phyloP scores from a whole-genome alignment of 148 eudicot genomes.

The Camellia granthamiana region DNA sequence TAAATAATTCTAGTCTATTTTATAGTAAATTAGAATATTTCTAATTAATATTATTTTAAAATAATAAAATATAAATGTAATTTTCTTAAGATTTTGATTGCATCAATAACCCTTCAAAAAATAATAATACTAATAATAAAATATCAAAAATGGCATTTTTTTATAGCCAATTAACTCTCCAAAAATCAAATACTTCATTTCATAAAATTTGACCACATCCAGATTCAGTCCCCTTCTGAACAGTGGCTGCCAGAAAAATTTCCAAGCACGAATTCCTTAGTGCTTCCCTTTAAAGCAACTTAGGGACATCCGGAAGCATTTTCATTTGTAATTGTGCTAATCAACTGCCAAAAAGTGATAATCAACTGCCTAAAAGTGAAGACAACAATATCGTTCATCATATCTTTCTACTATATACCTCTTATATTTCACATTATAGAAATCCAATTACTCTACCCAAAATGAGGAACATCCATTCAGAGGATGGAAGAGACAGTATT shows the following conservation, averaged over 20 bases:
- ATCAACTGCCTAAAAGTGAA: background rate
- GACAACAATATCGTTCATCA: background rate
- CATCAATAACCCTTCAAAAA: background rate
- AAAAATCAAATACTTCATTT: background rate
- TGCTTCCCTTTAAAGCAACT: background rate
- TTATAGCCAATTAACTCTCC: too few species aligned
- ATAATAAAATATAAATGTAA: too few species aligned
- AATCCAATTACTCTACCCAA: background rate
- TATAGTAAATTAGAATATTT: too few species aligned
- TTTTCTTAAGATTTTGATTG: too few species aligned
- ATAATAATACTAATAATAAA: too few species aligned
- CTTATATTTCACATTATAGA: background rate
- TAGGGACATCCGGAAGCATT: background rate
- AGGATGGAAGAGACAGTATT: too few species aligned
- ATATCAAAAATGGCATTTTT: background rate
- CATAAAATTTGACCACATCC: background rate
- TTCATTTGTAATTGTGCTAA: background rate
- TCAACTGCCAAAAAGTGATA: background rate
- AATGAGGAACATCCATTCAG: background rate
- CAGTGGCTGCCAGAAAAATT: background rate
- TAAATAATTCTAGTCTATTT: too few species aligned
- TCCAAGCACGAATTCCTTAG: background rate
- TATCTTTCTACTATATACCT: background rate
- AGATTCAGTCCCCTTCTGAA: background rate
- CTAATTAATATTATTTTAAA: too few species aligned